phyloP scores from a whole-genome alignment of 2,329 filamentous ascomycete species.

The Malbranchea zuffiana region DNA sequence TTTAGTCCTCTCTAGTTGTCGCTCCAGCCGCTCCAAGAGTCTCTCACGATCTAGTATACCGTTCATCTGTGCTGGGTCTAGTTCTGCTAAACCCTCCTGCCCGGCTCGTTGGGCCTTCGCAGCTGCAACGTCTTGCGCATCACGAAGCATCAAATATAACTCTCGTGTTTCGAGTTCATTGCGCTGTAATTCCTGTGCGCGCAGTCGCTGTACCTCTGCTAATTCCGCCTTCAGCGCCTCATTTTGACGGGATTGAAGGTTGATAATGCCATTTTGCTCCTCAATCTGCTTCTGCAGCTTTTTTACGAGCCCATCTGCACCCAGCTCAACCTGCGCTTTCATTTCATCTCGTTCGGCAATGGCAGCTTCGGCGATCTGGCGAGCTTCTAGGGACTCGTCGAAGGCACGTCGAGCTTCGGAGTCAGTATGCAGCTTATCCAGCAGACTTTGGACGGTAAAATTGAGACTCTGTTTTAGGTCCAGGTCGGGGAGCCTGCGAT shows the following conservation, averaged over 20 bases:
- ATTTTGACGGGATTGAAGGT: conserved; percentile 73
- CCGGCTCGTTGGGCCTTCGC: conserved; percentile 59
- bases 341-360: conserved; percentile 95
- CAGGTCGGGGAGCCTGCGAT: conserved; percentile 87
- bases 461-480: conserved; percentile 96
- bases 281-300: conserved; percentile 92
- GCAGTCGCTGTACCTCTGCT: conserved; percentile 70
- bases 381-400: conserved; percentile 80
- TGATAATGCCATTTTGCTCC: conserved; percentile 81
- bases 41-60: conserved; percentile 87
- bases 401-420: conserved; percentile 84
- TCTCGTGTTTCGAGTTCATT: conserved; percentile 95
- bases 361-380: conserved; percentile 88
- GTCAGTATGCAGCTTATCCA: conserved; percentile 94
- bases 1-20: conserved; percentile 92
- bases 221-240: conserved; percentile 84
- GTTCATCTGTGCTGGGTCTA: conserved; percentile 67
- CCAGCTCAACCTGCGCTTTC: conserved; percentile 75
- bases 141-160: conserved; percentile 93
- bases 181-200: conserved; percentile 81
- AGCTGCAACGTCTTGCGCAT: conserved; percentile 91
- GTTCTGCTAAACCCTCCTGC: conserved; percentile 45
- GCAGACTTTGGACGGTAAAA: conserved; percentile 87
- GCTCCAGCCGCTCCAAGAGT: conserved; percentile 87
- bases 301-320: conserved; percentile 82